A percentile compares a stretch with the other conserved stretches of the same genome.
These are phyloP conservation scores for Hanseniaspora pseudoguilliermondii DNA, from an alignment of 805 yeast genomes.

Conservation along the genomic window DNA sequence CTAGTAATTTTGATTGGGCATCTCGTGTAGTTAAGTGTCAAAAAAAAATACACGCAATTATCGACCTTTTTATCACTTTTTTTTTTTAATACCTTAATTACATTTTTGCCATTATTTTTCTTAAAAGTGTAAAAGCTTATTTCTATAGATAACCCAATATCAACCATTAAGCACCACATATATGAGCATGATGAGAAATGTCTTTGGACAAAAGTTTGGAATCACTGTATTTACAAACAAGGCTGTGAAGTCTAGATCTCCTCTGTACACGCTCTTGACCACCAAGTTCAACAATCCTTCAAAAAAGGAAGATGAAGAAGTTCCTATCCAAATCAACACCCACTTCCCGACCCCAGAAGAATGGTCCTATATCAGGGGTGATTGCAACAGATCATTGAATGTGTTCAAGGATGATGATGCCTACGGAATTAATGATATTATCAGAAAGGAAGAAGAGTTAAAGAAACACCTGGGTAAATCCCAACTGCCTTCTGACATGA, in stretches of 20 bases:
- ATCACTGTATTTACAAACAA: constrained; percentile 9
- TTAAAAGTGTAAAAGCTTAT: not conserved
- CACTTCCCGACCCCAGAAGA: constrained; percentile 9
- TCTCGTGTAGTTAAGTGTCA: no score
- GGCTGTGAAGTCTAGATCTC: constrained; percentile 10
- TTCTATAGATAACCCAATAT: not conserved
- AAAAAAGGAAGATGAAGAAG: not conserved
- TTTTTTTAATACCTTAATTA: not conserved
- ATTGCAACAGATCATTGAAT: constrained; percentile 11
- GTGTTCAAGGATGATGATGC: constrained; percentile 8
- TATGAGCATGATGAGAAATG: constrained; percentile 1
- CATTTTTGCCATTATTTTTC: not conserved
- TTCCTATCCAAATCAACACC: constrained; percentile 6
- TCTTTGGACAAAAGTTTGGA: constrained; percentile 6
- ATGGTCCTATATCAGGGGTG: constrained; percentile 7
- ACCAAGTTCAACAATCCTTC: constrained; percentile 12
- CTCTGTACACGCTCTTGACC: not conserved
- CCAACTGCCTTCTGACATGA: not conserved
- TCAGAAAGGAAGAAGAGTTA: not conserved
- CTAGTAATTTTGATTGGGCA: no score
- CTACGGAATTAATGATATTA: constrained; percentile 4
- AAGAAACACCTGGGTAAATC: not conserved
- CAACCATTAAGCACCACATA: not conserved
- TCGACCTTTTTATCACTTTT: not conserved
- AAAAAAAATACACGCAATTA: no score